Conservation (phyloP, 768 basidiomycete species). For the Boletus huronensis region DNA sequence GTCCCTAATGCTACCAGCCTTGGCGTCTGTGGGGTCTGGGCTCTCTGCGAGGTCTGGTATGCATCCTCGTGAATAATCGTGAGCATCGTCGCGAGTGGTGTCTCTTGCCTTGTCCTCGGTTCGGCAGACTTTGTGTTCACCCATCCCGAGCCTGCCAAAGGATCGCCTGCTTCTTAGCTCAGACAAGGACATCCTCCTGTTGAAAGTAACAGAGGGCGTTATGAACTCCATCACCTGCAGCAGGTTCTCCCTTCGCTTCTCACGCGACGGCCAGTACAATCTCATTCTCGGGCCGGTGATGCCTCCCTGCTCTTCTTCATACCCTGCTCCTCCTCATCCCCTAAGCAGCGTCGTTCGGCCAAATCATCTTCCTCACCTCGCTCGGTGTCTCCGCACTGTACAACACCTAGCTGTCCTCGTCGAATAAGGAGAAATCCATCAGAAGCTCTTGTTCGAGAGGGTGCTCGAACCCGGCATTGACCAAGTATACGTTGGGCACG, state of each 20-base stretch:
- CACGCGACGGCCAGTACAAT: too few species aligned
- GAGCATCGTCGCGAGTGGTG: slow-evolving; percentile 31
- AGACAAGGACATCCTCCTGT: neutral
- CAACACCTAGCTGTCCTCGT: slow-evolving; percentile 19
- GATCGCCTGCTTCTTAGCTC: neutral
- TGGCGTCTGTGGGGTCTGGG: slow-evolving; percentile 18
- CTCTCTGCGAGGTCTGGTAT: slow-evolving; percentile 23
- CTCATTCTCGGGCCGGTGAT: too few species aligned
- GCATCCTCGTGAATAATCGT: slow-evolving; percentile 28
- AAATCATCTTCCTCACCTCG: too few species aligned
- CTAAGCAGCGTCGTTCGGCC: too few species aligned
- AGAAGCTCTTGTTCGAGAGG: neutral
- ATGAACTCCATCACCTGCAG: neutral
- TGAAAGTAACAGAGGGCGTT: neutral
- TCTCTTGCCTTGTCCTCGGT: slow-evolving; percentile 7
- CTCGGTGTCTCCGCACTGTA: slow-evolving; percentile 22
- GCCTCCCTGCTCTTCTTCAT: too few species aligned
- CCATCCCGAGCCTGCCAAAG: too few species aligned
- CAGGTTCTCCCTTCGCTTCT: neutral
- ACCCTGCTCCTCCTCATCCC: too few species aligned
- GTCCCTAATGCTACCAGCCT: slow-evolving; percentile 26
- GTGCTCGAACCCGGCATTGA: neutral
- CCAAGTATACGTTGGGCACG: neutral
- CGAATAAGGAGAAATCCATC: slow-evolving; percentile 28
- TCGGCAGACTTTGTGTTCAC: too few species aligned